Evolutionary conservation across 345 rosid species (phyloP).

Genomic region (Gossypium ekmanianum): DNA sequence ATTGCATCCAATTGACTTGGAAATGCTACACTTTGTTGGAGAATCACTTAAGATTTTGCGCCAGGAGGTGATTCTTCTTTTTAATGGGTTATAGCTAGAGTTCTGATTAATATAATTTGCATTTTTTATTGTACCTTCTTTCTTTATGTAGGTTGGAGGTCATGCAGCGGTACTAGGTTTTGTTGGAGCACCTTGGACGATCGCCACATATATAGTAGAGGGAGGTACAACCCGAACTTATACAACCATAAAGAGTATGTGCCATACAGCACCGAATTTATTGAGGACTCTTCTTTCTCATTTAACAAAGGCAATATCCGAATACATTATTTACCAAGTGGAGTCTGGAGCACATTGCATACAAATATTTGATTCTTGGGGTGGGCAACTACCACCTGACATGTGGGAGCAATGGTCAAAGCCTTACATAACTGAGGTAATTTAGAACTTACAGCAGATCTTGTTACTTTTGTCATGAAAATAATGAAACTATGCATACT

Average conservation of each 20-base stretch:
- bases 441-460: neutral
- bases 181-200: constrained; percentile 96
- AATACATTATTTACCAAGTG: constrained; percentile 76
- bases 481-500: neutral
- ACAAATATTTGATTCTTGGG: constrained; percentile 97
- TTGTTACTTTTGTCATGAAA: neutral
- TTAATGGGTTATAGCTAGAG: constrained; percentile 17
- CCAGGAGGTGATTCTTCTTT: constrained; percentile 49
- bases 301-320: constrained; percentile 71
- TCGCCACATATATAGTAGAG: constrained; percentile 88
- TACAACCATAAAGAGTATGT: constrained; percentile 80
- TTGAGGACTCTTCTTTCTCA: constrained; percentile 75
- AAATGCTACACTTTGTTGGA: constrained; percentile 58
- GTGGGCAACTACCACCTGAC: constrained; percentile 84
- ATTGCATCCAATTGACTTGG: constrained; percentile 74
- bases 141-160: constrained; percentile 55
- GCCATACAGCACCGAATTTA: constrained; percentile 72
- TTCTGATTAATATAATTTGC: neutral
- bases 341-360: constrained; percentile 90
- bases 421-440: constrained; percentile 79
- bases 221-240: constrained; percentile 88
- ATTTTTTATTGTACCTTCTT: neutral
- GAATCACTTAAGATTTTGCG: constrained; percentile 78
- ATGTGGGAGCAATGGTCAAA: constrained; percentile 96
- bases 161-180: constrained; percentile 82